phyloP scores from a whole-genome alignment of 1,139 yeast genomes.

The Blastobotrys serpentis region DNA sequence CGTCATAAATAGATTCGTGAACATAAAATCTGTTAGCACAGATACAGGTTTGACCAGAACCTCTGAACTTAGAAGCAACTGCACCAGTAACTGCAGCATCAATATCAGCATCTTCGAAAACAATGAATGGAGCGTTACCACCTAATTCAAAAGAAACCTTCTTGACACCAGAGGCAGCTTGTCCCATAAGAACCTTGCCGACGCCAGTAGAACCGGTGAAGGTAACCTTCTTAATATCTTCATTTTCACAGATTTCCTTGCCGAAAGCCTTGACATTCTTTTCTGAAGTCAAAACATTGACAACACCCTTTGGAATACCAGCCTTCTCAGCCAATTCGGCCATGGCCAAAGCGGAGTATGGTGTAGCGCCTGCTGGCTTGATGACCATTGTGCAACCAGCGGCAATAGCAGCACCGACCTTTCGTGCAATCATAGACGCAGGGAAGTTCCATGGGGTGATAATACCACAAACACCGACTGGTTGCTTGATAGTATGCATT shows the following conservation, averaged over 20 bases:
- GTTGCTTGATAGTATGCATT: constrained; percentile 68
- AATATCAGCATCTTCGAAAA: constrained; percentile 78
- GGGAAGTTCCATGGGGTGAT: constrained; percentile 98
- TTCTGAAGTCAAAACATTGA: constrained; percentile 66
- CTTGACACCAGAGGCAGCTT: constrained; percentile 73
- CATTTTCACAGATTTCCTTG: constrained; percentile 64
- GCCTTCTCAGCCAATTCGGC: constrained; percentile 72
- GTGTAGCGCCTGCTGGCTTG: constrained; percentile 91
- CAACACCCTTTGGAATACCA: constrained; percentile 82
- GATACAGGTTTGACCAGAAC: constrained; percentile 79
- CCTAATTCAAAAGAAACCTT: constrained; percentile 87
- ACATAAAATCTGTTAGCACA: constrained; percentile 76
- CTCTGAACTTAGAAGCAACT: constrained; percentile 65
- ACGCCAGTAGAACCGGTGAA: constrained; percentile 90
- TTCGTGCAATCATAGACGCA: constrained; percentile 88
- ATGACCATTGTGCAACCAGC: constrained; percentile 90
- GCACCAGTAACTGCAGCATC: constrained; percentile 77
- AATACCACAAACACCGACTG: constrained; percentile 88
- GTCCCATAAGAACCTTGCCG: constrained; percentile 77
- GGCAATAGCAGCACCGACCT: constrained; percentile 87
- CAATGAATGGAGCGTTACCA: constrained; percentile 91
- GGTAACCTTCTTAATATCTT: constrained; percentile 67
- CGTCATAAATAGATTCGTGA: constrained; percentile 60
- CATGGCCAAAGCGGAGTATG: constrained; percentile 79
- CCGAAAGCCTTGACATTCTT: constrained; percentile 58